Base-by-base conservation (phyloP, 164 flowering plant genomes). In the Taxillus chinensis region DNA sequence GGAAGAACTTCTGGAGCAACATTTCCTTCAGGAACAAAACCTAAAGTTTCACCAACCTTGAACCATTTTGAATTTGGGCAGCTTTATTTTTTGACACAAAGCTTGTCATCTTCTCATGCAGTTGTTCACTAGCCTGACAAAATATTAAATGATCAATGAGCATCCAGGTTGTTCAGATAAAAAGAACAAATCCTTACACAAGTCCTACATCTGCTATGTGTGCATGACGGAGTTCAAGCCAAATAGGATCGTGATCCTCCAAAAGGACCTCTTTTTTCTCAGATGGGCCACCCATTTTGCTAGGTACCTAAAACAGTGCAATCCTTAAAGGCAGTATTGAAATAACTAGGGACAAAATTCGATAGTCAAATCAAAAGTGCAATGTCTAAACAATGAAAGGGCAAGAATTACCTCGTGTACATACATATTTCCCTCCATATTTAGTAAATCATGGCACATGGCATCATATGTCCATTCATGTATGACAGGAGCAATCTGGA, bases 381-480 rank as follows among this genome's bases (percentile, higher is more conserved):
- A 48, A 67, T 53, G 59, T 8, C n/a, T 3, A 38, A 51, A 52
- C 46, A 37, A 14, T 8, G 17, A 42, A 68, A 73, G 3, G 39
- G 8, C 12, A 59, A 39, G 63, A 62, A 70, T 39, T 72, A 89
- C 99, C 95, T 91, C 99, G 43, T 89, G 81, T 10, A 86, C 87
- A 74, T 86, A 91, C 77, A 91, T 95, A 67, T 89, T 91, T 67
- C 99, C 99, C 4, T 95, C 97, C 88, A 95, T 77, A 62, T 82
- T 80, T 27, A 95, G 76, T 50, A 95, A 75, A 74, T 95, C 98
- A 76, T 85, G 98, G 73, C 98, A 89, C 93, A 95, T 95, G 49
- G 99, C 96, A 82, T 91, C 99, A 74, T 95, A 95, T 6, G 98
- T 91, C 99, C 99, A 95, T 74, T 91, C 99, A 81, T 95, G 99